Conservation (phyloP, 345 rosid species). For the Arabis alpina region DNA sequence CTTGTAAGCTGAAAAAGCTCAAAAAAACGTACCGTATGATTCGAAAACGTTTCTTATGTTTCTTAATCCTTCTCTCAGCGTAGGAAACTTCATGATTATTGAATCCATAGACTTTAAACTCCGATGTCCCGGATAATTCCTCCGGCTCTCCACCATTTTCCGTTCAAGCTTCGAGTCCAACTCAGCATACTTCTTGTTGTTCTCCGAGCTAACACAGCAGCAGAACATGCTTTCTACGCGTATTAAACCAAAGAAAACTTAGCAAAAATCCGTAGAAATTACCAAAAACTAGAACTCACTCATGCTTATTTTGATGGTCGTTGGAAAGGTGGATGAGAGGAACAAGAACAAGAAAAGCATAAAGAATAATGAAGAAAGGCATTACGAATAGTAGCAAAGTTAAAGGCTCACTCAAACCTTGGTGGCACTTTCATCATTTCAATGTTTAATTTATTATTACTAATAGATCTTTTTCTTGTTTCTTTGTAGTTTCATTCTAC, state of each 20-base stretch:
- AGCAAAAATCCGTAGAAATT: background rate
- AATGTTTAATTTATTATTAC: background rate
- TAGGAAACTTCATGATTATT: conserved; percentile 75
- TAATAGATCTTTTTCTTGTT: background rate
- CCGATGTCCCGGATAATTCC: conserved; percentile 45
- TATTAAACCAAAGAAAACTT: background rate
- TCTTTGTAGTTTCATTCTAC: conserved; percentile 5
- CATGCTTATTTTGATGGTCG: conserved; percentile 12
- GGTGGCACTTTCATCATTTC: conserved; percentile 40
- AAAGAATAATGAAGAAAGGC: conserved; percentile 38
- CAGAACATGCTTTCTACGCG: conserved; percentile 52
- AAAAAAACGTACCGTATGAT: conserved; percentile 61
- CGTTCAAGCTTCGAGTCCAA: conserved; percentile 70
- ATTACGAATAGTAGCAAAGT: conserved; percentile 28
- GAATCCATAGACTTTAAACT: conserved; percentile 68
- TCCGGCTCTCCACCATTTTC: conserved; percentile 71
- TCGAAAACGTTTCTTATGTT: conserved; percentile 67
- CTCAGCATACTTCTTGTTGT: conserved; percentile 55
- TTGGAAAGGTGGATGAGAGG: conserved; percentile 8
- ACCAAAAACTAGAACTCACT: conserved; percentile 5
- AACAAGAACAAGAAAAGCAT: conserved; percentile 38
- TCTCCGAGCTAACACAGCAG: conserved; percentile 51
- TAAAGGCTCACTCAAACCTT: conserved; percentile 33
- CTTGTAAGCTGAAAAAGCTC: conserved; percentile 27
- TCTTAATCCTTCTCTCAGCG: conserved; percentile 62